Conservation (phyloP, 352 stramenopile species). For the Phytophthora chlamydospora region DNA sequence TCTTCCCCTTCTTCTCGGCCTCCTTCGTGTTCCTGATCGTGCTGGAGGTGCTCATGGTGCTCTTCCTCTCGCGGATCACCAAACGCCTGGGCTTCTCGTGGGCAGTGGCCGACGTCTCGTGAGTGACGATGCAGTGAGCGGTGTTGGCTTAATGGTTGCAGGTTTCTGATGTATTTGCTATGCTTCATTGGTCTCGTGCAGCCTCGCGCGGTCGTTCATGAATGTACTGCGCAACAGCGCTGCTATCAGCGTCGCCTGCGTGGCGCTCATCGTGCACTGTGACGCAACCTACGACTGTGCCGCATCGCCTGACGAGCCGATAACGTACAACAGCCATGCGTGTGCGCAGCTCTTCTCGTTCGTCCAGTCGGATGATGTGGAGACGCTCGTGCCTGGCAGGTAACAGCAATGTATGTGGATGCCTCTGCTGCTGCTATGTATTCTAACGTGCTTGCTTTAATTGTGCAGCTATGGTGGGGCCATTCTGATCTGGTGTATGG, state of each 20-base stretch:
- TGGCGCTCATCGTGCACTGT: slow-evolving; percentile 84
- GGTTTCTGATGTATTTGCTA: not conserved
- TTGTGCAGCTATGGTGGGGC: slow-evolving; percentile 72
- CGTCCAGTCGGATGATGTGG: slow-evolving; percentile 50
- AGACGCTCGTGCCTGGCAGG: slow-evolving; percentile 71
- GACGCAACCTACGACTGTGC: slow-evolving; percentile 62
- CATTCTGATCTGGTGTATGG: slow-evolving; percentile 85
- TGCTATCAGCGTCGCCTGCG: slow-evolving; percentile 81
- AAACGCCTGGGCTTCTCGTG: slow-evolving; percentile 62
- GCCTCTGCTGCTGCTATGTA: not conserved
- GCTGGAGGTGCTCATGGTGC: slow-evolving; percentile 73
- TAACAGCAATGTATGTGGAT: slow-evolving; percentile 10
- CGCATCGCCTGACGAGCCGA: slow-evolving; percentile 33
- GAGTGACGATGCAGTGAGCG: slow-evolving; percentile 16
- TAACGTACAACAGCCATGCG: slow-evolving; percentile 78
- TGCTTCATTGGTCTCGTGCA: slow-evolving; percentile 14
- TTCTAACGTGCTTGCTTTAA: slow-evolving; percentile 1
- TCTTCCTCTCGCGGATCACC: slow-evolving; percentile 63
- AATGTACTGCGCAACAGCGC: slow-evolving; percentile 85
- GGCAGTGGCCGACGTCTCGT: slow-evolving; percentile 77
- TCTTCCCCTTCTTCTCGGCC: slow-evolving; percentile 88
- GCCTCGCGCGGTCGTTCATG: slow-evolving; percentile 75
- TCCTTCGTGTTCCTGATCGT: slow-evolving; percentile 79
- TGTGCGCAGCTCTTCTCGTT: slow-evolving; percentile 84
- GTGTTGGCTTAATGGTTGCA: not conserved